Percentiles rank a stretch among this genome's conserved stretches.
Conservation (phyloP, 208 protist species). For the Trypanosoma rangeli region DNA sequence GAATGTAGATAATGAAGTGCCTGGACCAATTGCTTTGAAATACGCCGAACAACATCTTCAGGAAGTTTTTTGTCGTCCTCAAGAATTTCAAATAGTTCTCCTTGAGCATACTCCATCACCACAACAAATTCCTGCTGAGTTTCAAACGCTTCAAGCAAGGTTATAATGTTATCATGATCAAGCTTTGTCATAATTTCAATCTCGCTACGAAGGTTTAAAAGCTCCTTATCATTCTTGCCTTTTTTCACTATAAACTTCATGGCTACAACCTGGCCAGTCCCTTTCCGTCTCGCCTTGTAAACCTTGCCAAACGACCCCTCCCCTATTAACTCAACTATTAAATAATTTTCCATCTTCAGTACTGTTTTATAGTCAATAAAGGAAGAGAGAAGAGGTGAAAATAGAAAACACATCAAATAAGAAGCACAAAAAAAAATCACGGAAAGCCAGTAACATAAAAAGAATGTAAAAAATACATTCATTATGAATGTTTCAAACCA, state of each 20-base stretch:
- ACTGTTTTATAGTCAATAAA: not conserved
- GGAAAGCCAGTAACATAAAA: not conserved
- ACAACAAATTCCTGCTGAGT: conserved; percentile 94
- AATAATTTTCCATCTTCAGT: conserved; percentile 89
- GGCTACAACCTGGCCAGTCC: conserved; percentile 95
- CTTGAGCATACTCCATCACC: conserved; percentile 92
- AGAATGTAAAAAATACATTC: not conserved
- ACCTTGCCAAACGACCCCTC: conserved; percentile 99
- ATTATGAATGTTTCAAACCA: not conserved
- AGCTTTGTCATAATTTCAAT: conserved; percentile 96
- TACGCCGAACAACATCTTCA: conserved; percentile 89
- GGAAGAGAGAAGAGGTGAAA: conserved; percentile 15
- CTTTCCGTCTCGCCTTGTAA: conserved; percentile 94
- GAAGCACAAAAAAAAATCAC: conserved; percentile 24
- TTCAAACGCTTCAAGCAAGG: conserved; percentile 96
- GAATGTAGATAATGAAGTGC: conserved; percentile 98
- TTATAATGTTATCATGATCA: conserved; percentile 97
- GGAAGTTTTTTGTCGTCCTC: conserved; percentile 93
- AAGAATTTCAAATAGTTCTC: conserved; percentile 96
- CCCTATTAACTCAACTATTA: conserved; percentile 94
- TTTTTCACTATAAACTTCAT: conserved; percentile 98
- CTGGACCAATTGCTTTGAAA: conserved; percentile 95
- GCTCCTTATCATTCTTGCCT: conserved; percentile 94
- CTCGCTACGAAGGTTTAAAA: conserved; percentile 91
- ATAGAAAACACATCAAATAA: conserved; percentile 7